Evolutionary conservation across 1,284 basidiomycete genomes (phyloP).

Genomic region (Taiwanofungus camphoratus): DNA sequence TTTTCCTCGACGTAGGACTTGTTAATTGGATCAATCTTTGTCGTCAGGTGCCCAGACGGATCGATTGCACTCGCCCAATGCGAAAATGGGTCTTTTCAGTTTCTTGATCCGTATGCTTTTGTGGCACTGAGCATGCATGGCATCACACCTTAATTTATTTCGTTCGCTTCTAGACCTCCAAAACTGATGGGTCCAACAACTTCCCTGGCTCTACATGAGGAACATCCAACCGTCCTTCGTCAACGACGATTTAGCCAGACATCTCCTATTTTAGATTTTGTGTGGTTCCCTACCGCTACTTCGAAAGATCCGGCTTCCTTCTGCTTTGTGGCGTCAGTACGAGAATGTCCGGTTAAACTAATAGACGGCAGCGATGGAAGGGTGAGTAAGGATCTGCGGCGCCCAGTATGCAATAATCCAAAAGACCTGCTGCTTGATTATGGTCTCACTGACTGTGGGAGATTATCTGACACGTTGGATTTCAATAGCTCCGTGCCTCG

Average conservation of each 20-base stretch:
- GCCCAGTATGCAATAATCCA: too few relatives aligned
- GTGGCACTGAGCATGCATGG: neutral
- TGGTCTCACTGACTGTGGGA: too few relatives aligned
- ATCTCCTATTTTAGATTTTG: conserved; percentile 66
- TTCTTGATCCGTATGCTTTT: conserved; percentile 36
- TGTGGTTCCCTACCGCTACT: conserved; percentile 80
- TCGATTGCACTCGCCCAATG: conserved; percentile 51
- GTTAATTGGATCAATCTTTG: conserved; percentile 4
- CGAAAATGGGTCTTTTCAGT: conserved; percentile 53
- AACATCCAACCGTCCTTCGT: conserved; percentile 9
- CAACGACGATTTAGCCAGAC: conserved; percentile 41
- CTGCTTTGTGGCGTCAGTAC: conserved; percentile 77
- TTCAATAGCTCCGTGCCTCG: conserved; percentile 74
- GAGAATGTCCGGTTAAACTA: conserved; percentile 78
- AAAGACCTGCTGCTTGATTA: too few relatives aligned
- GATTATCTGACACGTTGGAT: too few relatives aligned
- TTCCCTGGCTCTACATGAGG: neutral
- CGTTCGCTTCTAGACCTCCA: conserved; percentile 10
- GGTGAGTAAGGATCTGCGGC: conserved; percentile 37
- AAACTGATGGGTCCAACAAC: conserved; percentile 12
- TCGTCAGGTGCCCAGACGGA: conserved; percentile 61
- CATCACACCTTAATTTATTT: neutral
- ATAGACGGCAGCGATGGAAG: conserved; percentile 74
- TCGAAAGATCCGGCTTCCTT: conserved; percentile 52
- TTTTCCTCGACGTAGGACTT: neutral